Conservation (phyloP, 2,329 filamentous ascomycete species). For the Atkinsonella texensis region DNA sequence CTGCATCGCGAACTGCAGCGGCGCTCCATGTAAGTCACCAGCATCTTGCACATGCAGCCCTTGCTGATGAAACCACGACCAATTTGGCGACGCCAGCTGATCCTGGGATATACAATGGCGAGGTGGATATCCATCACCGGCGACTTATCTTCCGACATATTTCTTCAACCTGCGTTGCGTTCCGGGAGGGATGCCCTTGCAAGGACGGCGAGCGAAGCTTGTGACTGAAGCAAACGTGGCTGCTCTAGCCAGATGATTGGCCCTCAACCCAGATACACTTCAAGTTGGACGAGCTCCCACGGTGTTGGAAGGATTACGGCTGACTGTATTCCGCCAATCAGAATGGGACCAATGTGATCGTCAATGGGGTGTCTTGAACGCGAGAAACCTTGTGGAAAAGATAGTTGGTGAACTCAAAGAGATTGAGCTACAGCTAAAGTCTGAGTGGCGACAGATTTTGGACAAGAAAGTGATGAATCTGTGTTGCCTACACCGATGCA, state of each 20-base stretch:
- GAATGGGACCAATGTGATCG: constrained; percentile 39
- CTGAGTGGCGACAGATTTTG: no score
- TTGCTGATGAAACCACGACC: no score
- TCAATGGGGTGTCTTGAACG: constrained; percentile 47
- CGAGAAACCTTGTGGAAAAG: constrained; percentile 33
- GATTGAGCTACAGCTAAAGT: constrained; percentile 12
- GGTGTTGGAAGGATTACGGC: constrained; percentile 13
- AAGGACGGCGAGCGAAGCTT: constrained; percentile 10
- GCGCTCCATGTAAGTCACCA: constrained; percentile 10
- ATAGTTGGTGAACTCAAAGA: constrained; percentile 13
- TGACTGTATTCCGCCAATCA: constrained; percentile 23
- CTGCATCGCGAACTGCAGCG: constrained; percentile 16
- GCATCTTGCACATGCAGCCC: no score
- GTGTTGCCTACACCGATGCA: constrained; percentile 26
- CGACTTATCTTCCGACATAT: constrained; percentile 35
- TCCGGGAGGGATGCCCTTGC: no score
- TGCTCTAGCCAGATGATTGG: constrained; percentile 9
- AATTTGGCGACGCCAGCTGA: constrained; percentile 2
- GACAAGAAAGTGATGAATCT: neutral
- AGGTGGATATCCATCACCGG: constrained; percentile 38
- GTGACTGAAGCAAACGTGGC: constrained; percentile 17
- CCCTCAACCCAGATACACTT: neutral
- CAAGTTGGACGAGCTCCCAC: constrained; percentile 12
- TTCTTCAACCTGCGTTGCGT: constrained; percentile 3
- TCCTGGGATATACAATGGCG: constrained; percentile 14